Percentiles rank a stretch among this genome's conserved stretches.
phyloP scores from a whole-genome alignment of 257 asterid genomes.

The Solanum ossicruentum region DNA sequence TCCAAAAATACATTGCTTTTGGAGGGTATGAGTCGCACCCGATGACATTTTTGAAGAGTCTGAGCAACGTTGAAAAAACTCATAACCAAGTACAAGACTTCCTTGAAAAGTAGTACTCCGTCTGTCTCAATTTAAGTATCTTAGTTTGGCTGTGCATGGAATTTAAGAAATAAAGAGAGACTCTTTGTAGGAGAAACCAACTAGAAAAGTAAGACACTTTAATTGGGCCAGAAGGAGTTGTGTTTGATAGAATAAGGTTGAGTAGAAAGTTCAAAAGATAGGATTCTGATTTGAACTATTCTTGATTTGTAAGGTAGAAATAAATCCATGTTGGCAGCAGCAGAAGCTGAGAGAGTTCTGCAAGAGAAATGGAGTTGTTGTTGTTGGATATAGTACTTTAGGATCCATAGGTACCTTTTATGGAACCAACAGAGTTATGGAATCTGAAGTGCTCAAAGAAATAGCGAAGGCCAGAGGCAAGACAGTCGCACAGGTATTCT shows the following conservation, averaged over 20 bases:
- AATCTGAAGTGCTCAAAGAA: conserved; percentile 32
- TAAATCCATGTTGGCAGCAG: conserved; percentile 74
- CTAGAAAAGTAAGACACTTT: background rate
- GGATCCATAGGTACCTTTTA: conserved; percentile 49
- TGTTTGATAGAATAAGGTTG: background rate
- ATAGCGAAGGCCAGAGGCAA: conserved; percentile 39
- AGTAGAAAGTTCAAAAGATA: background rate
- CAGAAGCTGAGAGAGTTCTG: conserved; percentile 51
- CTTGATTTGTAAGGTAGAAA: conserved; percentile 43
- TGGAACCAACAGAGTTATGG: conserved; percentile 47
- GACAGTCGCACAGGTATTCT: conserved; percentile 46
- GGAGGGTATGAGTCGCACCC: background rate
- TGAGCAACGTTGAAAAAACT: background rate
- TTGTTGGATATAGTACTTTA: conserved; percentile 42
- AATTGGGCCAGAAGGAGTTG: background rate
- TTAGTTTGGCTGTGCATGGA: background rate
- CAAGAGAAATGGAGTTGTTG: conserved; percentile 29
- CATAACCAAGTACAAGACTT: background rate
- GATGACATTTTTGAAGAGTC: background rate
- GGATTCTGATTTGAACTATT: background rate
- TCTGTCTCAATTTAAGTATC: background rate
- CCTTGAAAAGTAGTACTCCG: background rate
- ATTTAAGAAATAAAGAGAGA: background rate
- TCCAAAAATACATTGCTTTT: background rate
- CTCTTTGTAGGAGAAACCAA: background rate